A percentile compares a stretch with the other conserved stretches of the same genome.
These are phyloP conservation scores for Gastrolobium bilobum DNA, from an alignment of 306 rosid species.

Conservation along the genomic window DNA sequence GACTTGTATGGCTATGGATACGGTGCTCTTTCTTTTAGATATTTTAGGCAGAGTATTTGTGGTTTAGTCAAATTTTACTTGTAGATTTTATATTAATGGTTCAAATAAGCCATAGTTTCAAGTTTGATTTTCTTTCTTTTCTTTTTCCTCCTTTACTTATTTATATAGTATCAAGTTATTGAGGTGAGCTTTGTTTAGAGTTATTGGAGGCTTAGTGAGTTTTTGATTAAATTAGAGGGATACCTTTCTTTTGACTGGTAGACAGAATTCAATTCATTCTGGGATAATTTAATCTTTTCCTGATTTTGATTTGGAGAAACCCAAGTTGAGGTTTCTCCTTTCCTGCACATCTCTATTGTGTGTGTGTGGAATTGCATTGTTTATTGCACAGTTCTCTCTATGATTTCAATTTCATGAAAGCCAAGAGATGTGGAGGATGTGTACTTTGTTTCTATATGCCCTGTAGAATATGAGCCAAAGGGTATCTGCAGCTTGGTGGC, in stretches of 20 bases:
- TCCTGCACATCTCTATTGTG: conserved; percentile 50
- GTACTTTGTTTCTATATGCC: conserved; percentile 11
- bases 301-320: conserved; percentile 57
- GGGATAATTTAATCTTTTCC: conserved; percentile 52
- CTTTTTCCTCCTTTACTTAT: conserved; percentile 4
- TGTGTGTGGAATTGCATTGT: conserved; percentile 46
- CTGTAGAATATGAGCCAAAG: conserved; percentile 38
- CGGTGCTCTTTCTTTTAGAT: conserved; percentile 37
- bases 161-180: conserved; percentile 43
- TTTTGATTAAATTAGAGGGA: conserved; percentile 57
- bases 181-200: conserved; percentile 45
- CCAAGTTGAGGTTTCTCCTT: conserved; percentile 65
- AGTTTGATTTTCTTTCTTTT: conserved; percentile 42
- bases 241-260: conserved; percentile 53
- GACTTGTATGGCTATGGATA: conserved; percentile 52
- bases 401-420: conserved; percentile 35
- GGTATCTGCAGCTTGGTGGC: conserved; percentile 34
- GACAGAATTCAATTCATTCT: conserved; percentile 50
- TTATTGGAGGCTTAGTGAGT: conserved; percentile 52
- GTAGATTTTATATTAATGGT: conserved; percentile 54
- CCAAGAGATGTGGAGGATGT: conserved; percentile 25
- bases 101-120: conserved; percentile 49
- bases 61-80: conserved; percentile 57
- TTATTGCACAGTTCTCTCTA: conserved; percentile 34
- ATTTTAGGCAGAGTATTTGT: conserved; percentile 56